Conservation (phyloP, 441 rosid genomes). For the Arabidopsis hybrid region DNA sequence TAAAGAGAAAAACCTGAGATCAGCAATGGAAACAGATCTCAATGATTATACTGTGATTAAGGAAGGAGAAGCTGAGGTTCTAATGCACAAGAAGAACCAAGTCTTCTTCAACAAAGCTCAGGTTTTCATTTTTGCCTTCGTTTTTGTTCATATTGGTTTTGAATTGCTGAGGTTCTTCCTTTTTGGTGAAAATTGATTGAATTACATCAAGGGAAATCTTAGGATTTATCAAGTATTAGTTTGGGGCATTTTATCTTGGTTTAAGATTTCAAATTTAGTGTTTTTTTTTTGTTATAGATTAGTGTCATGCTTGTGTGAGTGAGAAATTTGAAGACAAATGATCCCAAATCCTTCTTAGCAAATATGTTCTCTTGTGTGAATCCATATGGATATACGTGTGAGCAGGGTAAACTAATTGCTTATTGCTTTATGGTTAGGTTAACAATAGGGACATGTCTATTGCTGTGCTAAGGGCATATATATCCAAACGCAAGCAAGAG, state of each 20-base stretch:
- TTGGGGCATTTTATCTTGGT: not conserved
- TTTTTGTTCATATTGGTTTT: conserved; percentile 4
- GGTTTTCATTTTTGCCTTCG: conserved; percentile 55
- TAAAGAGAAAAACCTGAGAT: conserved; percentile 33
- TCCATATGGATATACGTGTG: conserved; percentile 1
- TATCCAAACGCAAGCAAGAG: conserved; percentile 77
- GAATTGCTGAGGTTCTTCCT: conserved; percentile 14
- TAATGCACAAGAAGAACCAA: conserved; percentile 90
- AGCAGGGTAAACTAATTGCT: conserved; percentile 15
- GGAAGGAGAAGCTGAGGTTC: conserved; percentile 98
- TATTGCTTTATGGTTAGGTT: conserved; percentile 60
- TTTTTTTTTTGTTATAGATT: not conserved
- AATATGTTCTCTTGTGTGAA: not conserved
- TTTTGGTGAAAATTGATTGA: conserved; percentile 1
- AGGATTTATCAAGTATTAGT: conserved; percentile 2
- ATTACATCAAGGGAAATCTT: conserved; percentile 18
- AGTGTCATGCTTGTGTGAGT: conserved; percentile 3
- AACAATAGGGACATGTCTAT: conserved; percentile 93
- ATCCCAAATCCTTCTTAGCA: not conserved
- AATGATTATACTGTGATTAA: conserved; percentile 72
- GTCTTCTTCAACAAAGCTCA: conserved; percentile 97
- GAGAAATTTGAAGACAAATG: not conserved
- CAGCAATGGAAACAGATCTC: conserved; percentile 60
- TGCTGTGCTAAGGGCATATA: conserved; percentile 85
- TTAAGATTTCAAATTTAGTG: conserved; percentile 19